Conservation (phyloP, 176 grass and related monocot genomes). For the Raddia guianensis region DNA sequence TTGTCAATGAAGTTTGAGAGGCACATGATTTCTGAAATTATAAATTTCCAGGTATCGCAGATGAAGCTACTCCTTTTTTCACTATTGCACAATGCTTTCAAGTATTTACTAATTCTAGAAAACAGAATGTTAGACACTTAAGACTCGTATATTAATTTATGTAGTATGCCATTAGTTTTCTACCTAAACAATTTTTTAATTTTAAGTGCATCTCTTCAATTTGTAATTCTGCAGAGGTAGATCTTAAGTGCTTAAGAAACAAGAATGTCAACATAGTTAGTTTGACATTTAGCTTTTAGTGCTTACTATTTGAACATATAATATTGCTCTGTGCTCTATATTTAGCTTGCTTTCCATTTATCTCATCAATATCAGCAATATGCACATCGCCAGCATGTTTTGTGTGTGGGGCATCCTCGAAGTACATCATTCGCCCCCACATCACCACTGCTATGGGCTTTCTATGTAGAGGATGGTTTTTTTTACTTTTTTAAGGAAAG, state of each 20-base stretch:
- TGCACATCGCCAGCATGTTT: neutral
- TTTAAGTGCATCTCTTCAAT: neutral
- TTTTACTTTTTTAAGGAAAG: neutral
- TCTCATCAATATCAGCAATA: neutral
- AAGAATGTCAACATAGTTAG: neutral
- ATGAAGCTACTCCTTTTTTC: neutral
- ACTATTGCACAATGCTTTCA: neutral
- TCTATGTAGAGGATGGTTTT: neutral
- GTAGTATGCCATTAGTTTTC: neutral
- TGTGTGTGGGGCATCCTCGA: neutral
- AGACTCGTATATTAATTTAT: neutral
- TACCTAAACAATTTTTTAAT: neutral
- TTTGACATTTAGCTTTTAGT: neutral
- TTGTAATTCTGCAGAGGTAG: neutral
- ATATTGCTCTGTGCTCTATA: neutral
- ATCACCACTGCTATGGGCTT: neutral
- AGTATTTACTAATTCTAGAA: neutral
- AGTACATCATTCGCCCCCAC: neutral
- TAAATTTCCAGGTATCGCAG: slow-evolving; percentile 77
- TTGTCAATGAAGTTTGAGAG: slow-evolving; percentile 94
- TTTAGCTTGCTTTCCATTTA: slow-evolving; percentile 1
- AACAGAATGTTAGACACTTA: neutral
- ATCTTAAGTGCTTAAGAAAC: slow-evolving; percentile 9
- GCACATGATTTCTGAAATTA: slow-evolving; percentile 85
- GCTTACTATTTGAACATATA: neutral